Base-by-base conservation (phyloP, 192 early-diverging fungal genomes). In the Funneliformis mosseae region DNA sequence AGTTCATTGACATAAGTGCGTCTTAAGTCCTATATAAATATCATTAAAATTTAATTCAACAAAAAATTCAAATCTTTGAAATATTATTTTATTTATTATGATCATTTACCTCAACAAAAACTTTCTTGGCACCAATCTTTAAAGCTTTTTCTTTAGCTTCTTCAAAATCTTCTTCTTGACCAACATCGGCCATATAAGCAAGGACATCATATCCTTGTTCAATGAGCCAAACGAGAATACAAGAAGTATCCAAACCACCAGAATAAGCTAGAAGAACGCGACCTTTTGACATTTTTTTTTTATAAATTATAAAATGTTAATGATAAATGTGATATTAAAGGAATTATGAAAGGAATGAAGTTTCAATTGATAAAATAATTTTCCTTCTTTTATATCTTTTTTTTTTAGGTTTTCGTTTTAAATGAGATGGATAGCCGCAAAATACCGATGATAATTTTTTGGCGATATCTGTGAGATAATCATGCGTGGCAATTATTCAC, bases 121-220 rank as follows among this genome's bases (percentile, higher is more conserved):
- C 96, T 88, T 95, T 95, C 87, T 88, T 90, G 66, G 98, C 97
- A 63, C 98, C 98, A 80, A 97, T 93, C 80, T 87, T 90, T 48
- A 98, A 91, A 55, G 97, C 98, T 92, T 99, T 99, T 81, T 88
- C 85, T 75, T 90, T 88, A 43, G 97, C 97, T 48, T 94, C 96
- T 64, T 97, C 96, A 85, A 98, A 98, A 86, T 99, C 98, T 85
- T 99, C 97, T 83, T 98, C 97, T 87, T 99, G 98, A 64, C 98
- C 98, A 77, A 99, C 94, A 87, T 99, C 91, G 74, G 97, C 98
- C 94, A 99, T 96, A 89, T 96, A 99, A 74, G 94, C 93, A 69
- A 97, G 87, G 48, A 98, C 97, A 81, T 99, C 97, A 88, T 96
- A 99, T 76, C 97, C 96, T 88, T 98, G 89, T 79, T 99, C 98